Percentiles rank a stretch among this genome's conserved stretches.
These are phyloP conservation scores for Lyophyllum atratum DNA, from an alignment of 768 basidiomycete genomes.

Conservation along the genomic window DNA sequence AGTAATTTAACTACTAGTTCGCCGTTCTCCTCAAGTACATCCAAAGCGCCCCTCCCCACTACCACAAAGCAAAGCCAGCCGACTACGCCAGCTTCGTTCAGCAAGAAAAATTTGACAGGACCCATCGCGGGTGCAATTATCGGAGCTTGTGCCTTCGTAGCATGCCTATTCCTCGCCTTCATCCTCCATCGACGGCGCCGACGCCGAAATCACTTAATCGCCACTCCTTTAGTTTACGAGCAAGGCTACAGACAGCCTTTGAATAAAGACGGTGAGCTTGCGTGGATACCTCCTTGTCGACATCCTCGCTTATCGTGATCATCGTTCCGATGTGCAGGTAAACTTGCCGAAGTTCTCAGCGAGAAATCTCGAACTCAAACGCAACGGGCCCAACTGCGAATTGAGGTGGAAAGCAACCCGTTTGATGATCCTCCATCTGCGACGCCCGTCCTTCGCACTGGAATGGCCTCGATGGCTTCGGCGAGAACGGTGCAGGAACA, in stretches of 20 bases:
- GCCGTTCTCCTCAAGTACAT: too few relatives aligned
- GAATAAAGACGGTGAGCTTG: neutral
- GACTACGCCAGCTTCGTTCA: too few relatives aligned
- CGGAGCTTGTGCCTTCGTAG: too few relatives aligned
- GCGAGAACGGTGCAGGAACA: too few relatives aligned
- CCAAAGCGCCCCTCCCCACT: too few relatives aligned
- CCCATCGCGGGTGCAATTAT: too few relatives aligned
- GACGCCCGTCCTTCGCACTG: too few relatives aligned
- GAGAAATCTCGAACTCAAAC: neutral
- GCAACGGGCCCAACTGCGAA: neutral
- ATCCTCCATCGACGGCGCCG: neutral
- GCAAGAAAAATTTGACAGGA: too few relatives aligned
- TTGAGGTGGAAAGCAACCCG: neutral
- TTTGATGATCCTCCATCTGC: too few relatives aligned
- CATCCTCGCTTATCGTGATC: neutral
- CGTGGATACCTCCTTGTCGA: neutral
- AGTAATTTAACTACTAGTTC: too few relatives aligned
- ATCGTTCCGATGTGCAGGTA: neutral
- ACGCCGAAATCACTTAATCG: neutral
- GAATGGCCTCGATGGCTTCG: too few relatives aligned
- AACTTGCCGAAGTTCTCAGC: neutral
- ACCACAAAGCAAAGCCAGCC: too few relatives aligned
- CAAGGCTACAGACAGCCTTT: neutral
- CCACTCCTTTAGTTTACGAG: neutral
- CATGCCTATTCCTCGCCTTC: neutral